A percentile compares a stretch with the other conserved stretches of the same genome.
phyloP scores from a whole-genome alignment of 2,329 filamentous ascomycete genomes.

The Colletotrichum brevisporum region DNA sequence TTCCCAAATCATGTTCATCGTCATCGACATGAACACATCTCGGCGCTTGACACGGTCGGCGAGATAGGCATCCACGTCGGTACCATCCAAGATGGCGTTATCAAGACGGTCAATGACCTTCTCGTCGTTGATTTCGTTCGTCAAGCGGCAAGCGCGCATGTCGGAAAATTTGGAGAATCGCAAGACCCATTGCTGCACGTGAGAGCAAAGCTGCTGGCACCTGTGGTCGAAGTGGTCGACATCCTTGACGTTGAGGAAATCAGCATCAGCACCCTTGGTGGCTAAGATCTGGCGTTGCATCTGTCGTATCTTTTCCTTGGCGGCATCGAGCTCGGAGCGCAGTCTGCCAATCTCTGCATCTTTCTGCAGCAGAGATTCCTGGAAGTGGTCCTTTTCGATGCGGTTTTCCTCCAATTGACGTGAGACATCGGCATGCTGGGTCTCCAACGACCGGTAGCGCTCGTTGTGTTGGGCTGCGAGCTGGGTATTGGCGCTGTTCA shows the following conservation, averaged over 20 bases:
- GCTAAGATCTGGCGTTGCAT: constrained; percentile 68
- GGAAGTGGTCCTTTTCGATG: constrained; percentile 74
- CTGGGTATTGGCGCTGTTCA: constrained; percentile 82
- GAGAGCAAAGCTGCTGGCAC: constrained; percentile 94
- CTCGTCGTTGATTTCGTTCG: constrained; percentile 88
- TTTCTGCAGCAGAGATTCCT: constrained; percentile 80
- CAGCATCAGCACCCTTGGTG: constrained; percentile 72
- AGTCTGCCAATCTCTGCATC: constrained; percentile 86
- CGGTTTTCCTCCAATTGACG: constrained; percentile 80
- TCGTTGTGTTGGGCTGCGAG: constrained; percentile 82
- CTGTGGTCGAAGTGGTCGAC: constrained; percentile 96
- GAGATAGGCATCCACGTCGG: constrained; percentile 90
- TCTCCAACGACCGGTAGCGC: constrained; percentile 77
- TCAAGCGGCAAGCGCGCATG: constrained; percentile 86
- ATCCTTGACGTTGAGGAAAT: constrained; percentile 85
- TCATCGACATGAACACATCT: constrained; percentile 98
- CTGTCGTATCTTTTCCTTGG: constrained; percentile 72
- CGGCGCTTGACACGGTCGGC: constrained; percentile 88
- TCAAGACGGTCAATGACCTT: constrained; percentile 95
- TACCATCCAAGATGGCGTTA: constrained; percentile 93
- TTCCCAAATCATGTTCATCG: constrained; percentile 99
- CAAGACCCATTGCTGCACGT: constrained; percentile 97
- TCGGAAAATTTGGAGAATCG: constrained; percentile 99
- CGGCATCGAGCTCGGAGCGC: constrained; percentile 81
- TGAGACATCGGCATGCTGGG: constrained; percentile 74